A percentile compares a stretch with the other conserved stretches of the same genome.
Evolutionary conservation across 2,329 filamentous ascomycete species (phyloP).

Genomic region (Xylaria digitata): DNA sequence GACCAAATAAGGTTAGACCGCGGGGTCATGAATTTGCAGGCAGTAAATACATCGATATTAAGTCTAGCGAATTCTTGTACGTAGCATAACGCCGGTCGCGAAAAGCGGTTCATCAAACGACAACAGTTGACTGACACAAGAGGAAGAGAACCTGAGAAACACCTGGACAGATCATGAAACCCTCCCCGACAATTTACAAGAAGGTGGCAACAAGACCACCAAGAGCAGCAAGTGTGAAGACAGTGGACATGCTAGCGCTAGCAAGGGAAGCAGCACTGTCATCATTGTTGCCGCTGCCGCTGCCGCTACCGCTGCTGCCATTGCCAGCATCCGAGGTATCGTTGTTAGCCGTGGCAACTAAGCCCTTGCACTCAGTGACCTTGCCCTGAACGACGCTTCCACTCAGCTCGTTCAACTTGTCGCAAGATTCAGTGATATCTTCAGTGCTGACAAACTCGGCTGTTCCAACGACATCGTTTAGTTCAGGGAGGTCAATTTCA

Average conservation of each 20-base stretch:
- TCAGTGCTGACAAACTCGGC: conserved; percentile 76
- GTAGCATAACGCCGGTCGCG: conserved; percentile 47
- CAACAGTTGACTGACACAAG: conserved; percentile 48
- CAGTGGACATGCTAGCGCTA: conserved; percentile 59
- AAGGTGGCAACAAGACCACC: conserved; percentile 53
- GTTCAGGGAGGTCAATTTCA: conserved; percentile 73
- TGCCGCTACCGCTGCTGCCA: conserved; percentile 45
- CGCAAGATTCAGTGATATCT: conserved; percentile 68
- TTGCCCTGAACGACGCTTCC: conserved; percentile 61
- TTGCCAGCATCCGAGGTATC: conserved; percentile 49
- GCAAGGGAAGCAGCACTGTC: conserved; percentile 59
- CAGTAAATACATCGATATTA: conserved; percentile 56
- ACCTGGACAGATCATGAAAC: conserved; percentile 27
- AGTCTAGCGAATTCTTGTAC: conserved; percentile 58
- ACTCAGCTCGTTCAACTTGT: conserved; percentile 60
- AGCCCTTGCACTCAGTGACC: conserved; percentile 60
- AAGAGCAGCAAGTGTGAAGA: conserved; percentile 51
- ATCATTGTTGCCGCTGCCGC: conserved; percentile 43
- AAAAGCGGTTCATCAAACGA: conserved; percentile 46
- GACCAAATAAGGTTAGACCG: conserved; percentile 23
- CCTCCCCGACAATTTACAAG: conserved; percentile 56
- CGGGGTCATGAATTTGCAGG: conserved; percentile 36
- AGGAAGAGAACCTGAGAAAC: conserved; percentile 42
- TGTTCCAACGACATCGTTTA: conserved; percentile 76
- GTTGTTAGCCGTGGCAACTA: conserved; percentile 65